Evolutionary conservation across 306 rosid species (phyloP).

Genomic region (Nissolia schottii): DNA sequence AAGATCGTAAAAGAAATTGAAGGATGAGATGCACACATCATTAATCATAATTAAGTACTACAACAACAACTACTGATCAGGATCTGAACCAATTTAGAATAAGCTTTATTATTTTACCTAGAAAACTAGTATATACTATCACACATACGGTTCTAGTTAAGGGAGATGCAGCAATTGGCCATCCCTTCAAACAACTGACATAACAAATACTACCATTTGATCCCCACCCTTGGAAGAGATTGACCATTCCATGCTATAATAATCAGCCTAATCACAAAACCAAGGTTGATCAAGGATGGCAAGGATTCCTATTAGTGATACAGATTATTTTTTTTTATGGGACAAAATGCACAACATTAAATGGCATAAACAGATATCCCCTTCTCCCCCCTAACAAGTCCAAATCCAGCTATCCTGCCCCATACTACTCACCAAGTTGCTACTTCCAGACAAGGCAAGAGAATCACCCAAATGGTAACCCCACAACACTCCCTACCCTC

Average conservation of each 20-base stretch:
- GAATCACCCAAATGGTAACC: constrained; percentile 22
- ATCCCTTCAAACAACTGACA: constrained; percentile 1
- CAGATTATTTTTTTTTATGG: background rate
- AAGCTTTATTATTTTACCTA: constrained; percentile 20
- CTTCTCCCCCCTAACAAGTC: constrained; percentile 30
- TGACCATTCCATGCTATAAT: constrained; percentile 13
- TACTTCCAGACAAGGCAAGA: constrained; percentile 33
- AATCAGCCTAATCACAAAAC: background rate
- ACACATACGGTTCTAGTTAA: constrained; percentile 1
- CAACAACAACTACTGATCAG: constrained; percentile 1
- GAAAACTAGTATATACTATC: background rate
- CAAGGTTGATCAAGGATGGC: background rate
- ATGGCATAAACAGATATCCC: constrained; percentile 17
- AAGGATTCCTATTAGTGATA: constrained; percentile 5
- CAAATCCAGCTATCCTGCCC: constrained; percentile 45
- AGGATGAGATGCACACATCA: background rate
- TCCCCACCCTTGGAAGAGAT: constrained; percentile 6
- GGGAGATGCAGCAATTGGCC: background rate
- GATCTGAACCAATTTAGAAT: background rate
- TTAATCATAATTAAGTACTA: background rate
- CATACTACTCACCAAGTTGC: constrained; percentile 39
- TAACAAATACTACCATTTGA: background rate
- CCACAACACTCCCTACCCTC: constrained; percentile 40
- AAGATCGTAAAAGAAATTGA: background rate
- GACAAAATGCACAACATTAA: constrained; percentile 31